Percentiles rank a stretch among this genome's conserved stretches.
Conservation (phyloP, 2,329 filamentous ascomycete species). For the Botrytis aclada region DNA sequence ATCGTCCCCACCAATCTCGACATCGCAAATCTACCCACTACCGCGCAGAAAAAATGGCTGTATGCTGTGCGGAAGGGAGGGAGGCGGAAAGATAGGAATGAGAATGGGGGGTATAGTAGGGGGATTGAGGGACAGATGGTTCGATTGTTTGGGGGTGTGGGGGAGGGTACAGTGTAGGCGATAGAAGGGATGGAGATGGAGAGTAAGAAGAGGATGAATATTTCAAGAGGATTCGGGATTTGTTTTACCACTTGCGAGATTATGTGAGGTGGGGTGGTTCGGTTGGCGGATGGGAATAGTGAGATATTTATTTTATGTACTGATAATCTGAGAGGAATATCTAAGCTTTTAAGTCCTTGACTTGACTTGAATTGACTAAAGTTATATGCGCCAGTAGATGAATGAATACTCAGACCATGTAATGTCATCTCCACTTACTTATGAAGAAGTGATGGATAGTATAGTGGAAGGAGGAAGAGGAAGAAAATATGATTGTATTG, state of each 20-base stretch:
- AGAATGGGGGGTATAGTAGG: not conserved
- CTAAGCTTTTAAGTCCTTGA: too few relatives aligned
- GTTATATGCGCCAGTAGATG: not conserved
- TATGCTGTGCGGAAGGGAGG: too few relatives aligned
- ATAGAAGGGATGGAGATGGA: not conserved
- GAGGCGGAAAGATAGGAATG: not conserved
- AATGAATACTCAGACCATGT: accelerated
- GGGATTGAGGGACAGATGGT: not conserved
- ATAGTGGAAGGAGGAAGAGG: not conserved
- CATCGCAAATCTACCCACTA: not conserved
- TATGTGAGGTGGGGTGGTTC: not conserved
- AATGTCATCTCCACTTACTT: accelerated
- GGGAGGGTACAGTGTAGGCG: not conserved
- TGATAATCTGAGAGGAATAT: too few relatives aligned
- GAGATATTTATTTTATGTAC: too few relatives aligned
- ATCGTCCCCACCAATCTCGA: not conserved
- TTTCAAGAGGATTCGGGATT: not conserved
- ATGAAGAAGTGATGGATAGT: not conserved
- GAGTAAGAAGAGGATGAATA: too few relatives aligned
- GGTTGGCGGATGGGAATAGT: too few relatives aligned
- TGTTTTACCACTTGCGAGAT: not conserved
- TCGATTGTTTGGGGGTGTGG: not conserved
- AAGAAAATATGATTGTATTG: not conserved
- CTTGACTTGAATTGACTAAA: too few relatives aligned
- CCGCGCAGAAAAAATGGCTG: not conserved